phyloP scores from a whole-genome alignment of 495 filamentous ascomycete species.

The Saxophila tyrrhenica region DNA sequence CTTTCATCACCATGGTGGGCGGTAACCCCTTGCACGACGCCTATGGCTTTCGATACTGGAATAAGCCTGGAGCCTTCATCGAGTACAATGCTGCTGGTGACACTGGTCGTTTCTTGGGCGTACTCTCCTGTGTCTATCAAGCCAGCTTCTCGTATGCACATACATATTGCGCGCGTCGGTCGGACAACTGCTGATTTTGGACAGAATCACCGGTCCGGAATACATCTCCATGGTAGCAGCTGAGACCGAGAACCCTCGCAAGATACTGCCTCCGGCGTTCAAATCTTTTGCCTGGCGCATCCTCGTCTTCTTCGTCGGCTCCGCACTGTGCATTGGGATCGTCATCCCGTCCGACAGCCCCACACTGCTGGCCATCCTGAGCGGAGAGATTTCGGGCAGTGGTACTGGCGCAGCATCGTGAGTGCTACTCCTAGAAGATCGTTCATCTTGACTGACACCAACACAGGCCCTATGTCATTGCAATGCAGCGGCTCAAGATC shows the following conservation, averaged over 20 bases:
- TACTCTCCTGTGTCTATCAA: constrained; percentile 31
- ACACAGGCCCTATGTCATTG: constrained; percentile 57
- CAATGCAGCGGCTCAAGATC: constrained; percentile 63
- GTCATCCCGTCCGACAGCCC: constrained; percentile 37
- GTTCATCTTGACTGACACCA: not conserved
- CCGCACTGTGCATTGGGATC: constrained; percentile 38
- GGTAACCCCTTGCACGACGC: constrained; percentile 35
- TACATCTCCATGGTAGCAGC: constrained; percentile 36
- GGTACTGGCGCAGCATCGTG: constrained; percentile 48
- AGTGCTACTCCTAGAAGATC: not conserved
- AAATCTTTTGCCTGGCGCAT: constrained; percentile 42
- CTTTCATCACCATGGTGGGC: constrained; percentile 40
- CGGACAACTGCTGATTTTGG: not conserved
- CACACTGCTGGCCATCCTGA: constrained; percentile 26
- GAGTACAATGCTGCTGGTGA: constrained; percentile 27
- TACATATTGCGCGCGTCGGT: not conserved
- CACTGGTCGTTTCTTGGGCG: constrained; percentile 36
- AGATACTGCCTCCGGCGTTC: constrained; percentile 39
- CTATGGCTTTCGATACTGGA: constrained; percentile 38
- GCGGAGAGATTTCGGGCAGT: constrained; percentile 18
- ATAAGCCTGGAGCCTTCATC: constrained; percentile 31
- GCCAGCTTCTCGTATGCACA: constrained; percentile 27
- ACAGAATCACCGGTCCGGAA: constrained; percentile 23
- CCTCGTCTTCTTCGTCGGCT: constrained; percentile 40
- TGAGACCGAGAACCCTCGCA: constrained; percentile 32